phyloP scores from a whole-genome alignment of 1,139 yeast genomes.

The Blastobotrys aristatus region DNA sequence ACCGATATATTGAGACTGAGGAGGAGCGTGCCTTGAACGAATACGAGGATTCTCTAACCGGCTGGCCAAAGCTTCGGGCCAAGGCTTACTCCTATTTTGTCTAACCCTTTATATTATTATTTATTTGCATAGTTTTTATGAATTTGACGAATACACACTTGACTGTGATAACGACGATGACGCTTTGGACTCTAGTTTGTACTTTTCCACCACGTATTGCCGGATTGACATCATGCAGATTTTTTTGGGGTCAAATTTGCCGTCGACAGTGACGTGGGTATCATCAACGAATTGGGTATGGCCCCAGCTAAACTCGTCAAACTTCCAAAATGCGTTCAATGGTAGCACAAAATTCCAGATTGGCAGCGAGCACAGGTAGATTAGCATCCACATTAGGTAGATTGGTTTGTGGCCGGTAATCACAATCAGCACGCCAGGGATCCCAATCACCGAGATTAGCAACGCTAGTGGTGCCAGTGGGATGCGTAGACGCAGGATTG shows the following conservation, averaged over 20 bases:
- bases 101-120: slow-evolving; percentile 14
- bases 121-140: slow-evolving; percentile 8
- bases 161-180: too few relatives aligned
- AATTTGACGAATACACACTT: slow-evolving; percentile 1
- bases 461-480: slow-evolving; percentile 76
- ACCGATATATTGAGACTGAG: slow-evolving; percentile 47
- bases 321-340: slow-evolving; percentile 82
- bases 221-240: slow-evolving; percentile 10
- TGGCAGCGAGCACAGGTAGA: slow-evolving; percentile 75
- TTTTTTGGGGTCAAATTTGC: slow-evolving; percentile 11
- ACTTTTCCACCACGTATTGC: slow-evolving; percentile 8
- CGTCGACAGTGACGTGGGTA: background rate
- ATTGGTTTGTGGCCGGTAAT: slow-evolving; percentile 70
- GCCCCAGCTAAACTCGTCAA: slow-evolving; percentile 96
- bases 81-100: slow-evolving; percentile 34
- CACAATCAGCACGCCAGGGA: slow-evolving; percentile 75
- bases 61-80: slow-evolving; percentile 32
- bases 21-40: slow-evolving; percentile 45
- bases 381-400: slow-evolving; percentile 71
- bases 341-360: slow-evolving; percentile 90
- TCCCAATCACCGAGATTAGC: slow-evolving; percentile 75
- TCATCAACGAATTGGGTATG: slow-evolving; percentile 51
- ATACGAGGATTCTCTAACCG: slow-evolving; percentile 40
- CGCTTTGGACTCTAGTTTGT: background rate
- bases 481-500: slow-evolving; percentile 51